Evolutionary conservation across 306 rosid species (phyloP).

Genomic region (Acacia acuminata): DNA sequence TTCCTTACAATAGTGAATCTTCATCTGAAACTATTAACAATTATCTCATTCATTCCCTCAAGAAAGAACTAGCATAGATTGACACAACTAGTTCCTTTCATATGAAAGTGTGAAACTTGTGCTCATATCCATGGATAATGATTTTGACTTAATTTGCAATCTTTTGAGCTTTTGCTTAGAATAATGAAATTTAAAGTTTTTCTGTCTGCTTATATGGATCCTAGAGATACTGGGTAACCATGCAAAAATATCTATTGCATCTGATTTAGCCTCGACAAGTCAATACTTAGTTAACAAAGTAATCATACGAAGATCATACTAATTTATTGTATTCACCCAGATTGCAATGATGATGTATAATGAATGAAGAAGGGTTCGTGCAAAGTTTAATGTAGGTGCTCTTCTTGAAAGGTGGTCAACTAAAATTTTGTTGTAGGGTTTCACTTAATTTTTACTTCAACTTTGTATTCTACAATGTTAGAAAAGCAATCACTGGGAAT

Average conservation of each 20-base stretch:
- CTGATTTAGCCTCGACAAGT: background rate
- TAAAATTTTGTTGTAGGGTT: conserved; percentile 38
- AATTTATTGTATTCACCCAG: conserved; percentile 2
- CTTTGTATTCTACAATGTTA: conserved; percentile 29
- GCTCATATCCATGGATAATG: background rate
- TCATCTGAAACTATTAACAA: conserved; percentile 14
- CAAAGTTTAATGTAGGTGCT: conserved; percentile 61
- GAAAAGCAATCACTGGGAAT: conserved; percentile 29
- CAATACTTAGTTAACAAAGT: background rate
- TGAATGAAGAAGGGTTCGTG: conserved; percentile 79
- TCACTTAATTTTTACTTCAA: conserved; percentile 31
- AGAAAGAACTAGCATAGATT: background rate
- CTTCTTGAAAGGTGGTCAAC: conserved; percentile 67
- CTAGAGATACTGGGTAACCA: conserved; percentile 2
- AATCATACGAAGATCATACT: background rate
- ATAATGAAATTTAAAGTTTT: background rate
- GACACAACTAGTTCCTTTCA: conserved; percentile 13
- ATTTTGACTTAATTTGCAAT: background rate
- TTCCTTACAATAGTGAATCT: conserved; percentile 19
- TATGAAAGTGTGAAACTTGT: background rate
- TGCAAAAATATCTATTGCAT: background rate
- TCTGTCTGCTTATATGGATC: background rate
- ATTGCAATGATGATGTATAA: conserved; percentile 41
- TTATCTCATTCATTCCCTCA: background rate
- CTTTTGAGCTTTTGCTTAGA: background rate